Evolutionary conservation across 345 rosid genomes (phyloP).

Genomic region (Salix exigua): DNA sequence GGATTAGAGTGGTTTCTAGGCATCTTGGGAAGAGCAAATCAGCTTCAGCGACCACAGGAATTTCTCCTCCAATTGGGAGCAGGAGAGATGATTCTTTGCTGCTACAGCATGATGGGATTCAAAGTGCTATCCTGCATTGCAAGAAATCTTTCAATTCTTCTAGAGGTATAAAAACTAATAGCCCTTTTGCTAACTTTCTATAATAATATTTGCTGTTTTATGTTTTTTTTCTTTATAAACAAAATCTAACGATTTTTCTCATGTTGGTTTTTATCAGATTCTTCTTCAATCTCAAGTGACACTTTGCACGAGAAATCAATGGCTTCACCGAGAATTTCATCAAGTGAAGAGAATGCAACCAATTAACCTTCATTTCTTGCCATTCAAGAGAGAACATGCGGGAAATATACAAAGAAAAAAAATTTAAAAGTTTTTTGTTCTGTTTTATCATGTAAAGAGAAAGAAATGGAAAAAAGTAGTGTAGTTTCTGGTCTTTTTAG

Average conservation of each 20-base stretch:
- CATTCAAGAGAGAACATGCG: constrained; percentile 1
- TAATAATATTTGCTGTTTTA: background rate
- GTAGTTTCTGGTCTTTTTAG: background rate
- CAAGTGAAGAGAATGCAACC: background rate
- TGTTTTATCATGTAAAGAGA: background rate
- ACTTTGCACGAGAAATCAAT: background rate
- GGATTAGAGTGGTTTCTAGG: constrained; percentile 27
- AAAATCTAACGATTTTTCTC: background rate
- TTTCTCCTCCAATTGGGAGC: background rate
- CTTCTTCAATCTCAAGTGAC: constrained; percentile 15
- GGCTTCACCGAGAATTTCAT: constrained; percentile 15
- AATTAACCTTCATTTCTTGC: background rate
- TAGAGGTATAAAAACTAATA: constrained; percentile 3
- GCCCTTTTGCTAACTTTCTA: background rate
- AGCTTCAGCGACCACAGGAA: background rate
- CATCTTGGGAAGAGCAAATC: constrained; percentile 35
- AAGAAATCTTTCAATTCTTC: constrained; percentile 30
- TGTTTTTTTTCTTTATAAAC: background rate
- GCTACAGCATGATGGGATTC: constrained; percentile 28
- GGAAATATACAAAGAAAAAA: background rate
- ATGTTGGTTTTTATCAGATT: constrained; percentile 7
- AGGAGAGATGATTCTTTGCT: constrained; percentile 25
- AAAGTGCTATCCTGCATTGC: constrained; percentile 34
- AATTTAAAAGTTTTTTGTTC: background rate
- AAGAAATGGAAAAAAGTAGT: background rate